Evolutionary conservation across 2,329 filamentous ascomycete species (phyloP), one percentile per base, ranked within the genome.

Genomic region (Fusarium multiceps): DNA sequence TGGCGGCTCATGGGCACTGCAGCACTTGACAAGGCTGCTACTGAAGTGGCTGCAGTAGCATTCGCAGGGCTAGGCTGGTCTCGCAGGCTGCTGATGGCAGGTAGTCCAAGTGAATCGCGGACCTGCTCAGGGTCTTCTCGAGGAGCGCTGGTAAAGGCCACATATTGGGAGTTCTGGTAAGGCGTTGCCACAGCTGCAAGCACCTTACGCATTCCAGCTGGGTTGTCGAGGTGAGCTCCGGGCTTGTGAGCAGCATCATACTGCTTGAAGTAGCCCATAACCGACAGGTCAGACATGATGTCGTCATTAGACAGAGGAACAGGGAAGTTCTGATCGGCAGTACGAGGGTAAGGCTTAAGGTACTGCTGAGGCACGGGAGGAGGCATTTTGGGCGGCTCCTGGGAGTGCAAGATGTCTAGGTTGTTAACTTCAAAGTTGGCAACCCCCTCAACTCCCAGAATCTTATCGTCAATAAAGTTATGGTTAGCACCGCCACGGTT

Each of bases 391-490:
- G 87, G 82, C 11, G 80, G 86, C 74, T 89, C 87, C 32, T 85
- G 83, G 6, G 82, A 81, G 46, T 85, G 81, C 69, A 89, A 81
- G 63, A 87, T 83, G 67, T 88, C 86, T 45, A 90, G 81, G 73
- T 88, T 90, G 48, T 83, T 82, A 1, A 87, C 80, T 72, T 88
- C 86, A 66, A 89, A 86, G 71, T 87, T 89, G 62, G 84, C 82
- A 46, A 90, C 82, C 23, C 85, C 87, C 74, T 90, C 88, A 28
- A 90, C 82, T 16, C 88, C 89, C 14, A 88, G 80, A 41, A 88
- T 80, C 72, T 85, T 87, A 74, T 88, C 86, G 66, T 89, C 87
- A 37, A 85, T 74, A 65, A 87, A 87, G 72, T 88, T 88, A 56
- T 85, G 83, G 63, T 82, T 82, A 55, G 83, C 80, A 27, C 79